Conservation (phyloP, 1,284 basidiomycete genomes). For the Butyriboletus appendiculatus region DNA sequence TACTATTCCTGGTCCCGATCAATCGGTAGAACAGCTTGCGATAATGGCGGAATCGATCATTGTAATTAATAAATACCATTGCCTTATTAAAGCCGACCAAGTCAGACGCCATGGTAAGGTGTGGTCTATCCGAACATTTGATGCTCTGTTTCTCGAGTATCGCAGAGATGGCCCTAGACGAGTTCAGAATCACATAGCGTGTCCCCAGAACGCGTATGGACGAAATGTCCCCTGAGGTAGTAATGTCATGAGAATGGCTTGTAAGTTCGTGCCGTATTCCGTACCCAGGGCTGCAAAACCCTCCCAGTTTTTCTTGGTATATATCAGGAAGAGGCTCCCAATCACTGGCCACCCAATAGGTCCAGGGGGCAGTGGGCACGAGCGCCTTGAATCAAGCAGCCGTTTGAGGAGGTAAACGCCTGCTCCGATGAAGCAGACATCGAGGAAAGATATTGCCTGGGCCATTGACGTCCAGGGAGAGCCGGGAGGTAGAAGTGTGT, state of each 20-base stretch:
- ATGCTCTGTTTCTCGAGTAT: slow-evolving; percentile 33
- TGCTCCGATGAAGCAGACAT: slow-evolving; percentile 14
- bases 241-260: neutral
- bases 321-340: slow-evolving; percentile 44
- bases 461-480: neutral
- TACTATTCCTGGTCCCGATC: slow-evolving; percentile 28
- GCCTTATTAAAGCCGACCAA: slow-evolving; percentile 26
- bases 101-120: slow-evolving; percentile 27
- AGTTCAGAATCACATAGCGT: slow-evolving; percentile 28
- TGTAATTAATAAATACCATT: slow-evolving; percentile 22
- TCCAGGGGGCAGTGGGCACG: slow-evolving; percentile 32
- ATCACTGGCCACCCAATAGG: slow-evolving; percentile 34
- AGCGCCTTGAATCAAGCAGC: neutral
- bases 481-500: no score
- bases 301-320: slow-evolving; percentile 42
- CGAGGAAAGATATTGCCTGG: neutral
- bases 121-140: slow-evolving; percentile 27
- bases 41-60: slow-evolving; percentile 20
- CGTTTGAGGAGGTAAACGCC: slow-evolving; percentile 12
- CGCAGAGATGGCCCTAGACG: slow-evolving; percentile 15
- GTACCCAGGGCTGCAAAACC: slow-evolving; percentile 47
- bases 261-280: slow-evolving; percentile 37
- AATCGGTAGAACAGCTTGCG: slow-evolving; percentile 26
- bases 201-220: slow-evolving; percentile 22
- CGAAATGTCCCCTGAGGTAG: slow-evolving; percentile 24